Percentiles rank a stretch among this genome's conserved stretches.
phyloP scores from a whole-genome alignment of 2,329 filamentous ascomycete species.

The Geosmithia morbida region DNA sequence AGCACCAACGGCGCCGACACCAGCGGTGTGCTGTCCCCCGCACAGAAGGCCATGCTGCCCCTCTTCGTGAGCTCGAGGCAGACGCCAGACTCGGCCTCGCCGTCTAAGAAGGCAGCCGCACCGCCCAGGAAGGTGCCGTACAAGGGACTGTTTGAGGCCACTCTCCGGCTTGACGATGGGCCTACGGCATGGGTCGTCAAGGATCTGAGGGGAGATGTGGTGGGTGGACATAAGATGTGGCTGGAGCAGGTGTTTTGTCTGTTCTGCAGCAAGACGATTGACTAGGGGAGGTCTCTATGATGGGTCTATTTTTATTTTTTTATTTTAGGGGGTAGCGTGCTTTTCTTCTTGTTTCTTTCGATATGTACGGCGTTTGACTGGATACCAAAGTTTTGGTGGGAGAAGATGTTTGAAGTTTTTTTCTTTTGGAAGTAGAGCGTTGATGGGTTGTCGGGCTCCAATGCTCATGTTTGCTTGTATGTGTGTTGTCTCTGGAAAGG shows the following conservation, averaged over 20 bases:
- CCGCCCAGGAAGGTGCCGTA: slow-evolving; percentile 14
- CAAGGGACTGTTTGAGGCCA: slow-evolving; percentile 35
- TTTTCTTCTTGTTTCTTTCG: neutral
- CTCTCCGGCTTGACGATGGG: slow-evolving; percentile 28
- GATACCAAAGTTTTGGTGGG: no score
- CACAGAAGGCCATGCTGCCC: neutral
- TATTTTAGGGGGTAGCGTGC: neutral
- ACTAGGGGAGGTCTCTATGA: slow-evolving; percentile 12
- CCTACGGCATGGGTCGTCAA: slow-evolving; percentile 35
- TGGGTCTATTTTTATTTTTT: neutral
- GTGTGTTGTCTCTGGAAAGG: no score
- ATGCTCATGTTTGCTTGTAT: no score
- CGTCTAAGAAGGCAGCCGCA: slow-evolving; percentile 1
- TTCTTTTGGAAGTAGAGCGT: no score
- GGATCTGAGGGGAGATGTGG: slow-evolving; percentile 32
- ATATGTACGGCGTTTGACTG: no score
- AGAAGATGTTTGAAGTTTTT: no score
- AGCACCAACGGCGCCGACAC: neutral
- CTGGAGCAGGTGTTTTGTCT: slow-evolving; percentile 34
- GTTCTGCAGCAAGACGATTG: slow-evolving; percentile 31
- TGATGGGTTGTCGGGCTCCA: no score
- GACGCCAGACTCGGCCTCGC: neutral
- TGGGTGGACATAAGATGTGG: slow-evolving; percentile 37
- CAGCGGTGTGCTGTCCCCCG: neutral
- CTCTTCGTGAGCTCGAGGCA: neutral